phyloP scores from a whole-genome alignment of 352 stramenopile species.

The Pythium pyrilobum region DNA sequence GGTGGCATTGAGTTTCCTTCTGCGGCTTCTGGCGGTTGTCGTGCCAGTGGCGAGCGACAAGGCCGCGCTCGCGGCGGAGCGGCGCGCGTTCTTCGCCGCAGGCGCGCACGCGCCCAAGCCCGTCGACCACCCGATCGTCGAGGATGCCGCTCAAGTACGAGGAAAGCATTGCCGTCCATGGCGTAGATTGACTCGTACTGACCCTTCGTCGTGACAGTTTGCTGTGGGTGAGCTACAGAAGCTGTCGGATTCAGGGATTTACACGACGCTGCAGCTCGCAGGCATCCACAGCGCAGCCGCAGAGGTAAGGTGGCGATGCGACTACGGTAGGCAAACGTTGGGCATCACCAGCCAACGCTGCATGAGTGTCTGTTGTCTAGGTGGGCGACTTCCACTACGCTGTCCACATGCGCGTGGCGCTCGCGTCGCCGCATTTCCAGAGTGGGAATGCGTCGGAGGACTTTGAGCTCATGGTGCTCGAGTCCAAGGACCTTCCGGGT shows the following conservation, averaged over 20 bases:
- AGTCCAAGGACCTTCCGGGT: slow-evolving; percentile 34
- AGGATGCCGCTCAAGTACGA: slow-evolving; percentile 34
- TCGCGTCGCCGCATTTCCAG: slow-evolving; percentile 69
- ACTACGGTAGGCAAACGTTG: not conserved
- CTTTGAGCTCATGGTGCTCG: slow-evolving; percentile 77
- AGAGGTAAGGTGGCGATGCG: slow-evolving; percentile 24
- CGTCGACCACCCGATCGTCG: slow-evolving; percentile 34
- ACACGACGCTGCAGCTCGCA: slow-evolving; percentile 48
- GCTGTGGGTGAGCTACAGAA: slow-evolving; percentile 47
- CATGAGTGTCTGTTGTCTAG: slow-evolving; percentile 14
- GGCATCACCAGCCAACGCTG: not conserved
- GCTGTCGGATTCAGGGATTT: slow-evolving; percentile 71
- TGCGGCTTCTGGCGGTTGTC: too few species aligned
- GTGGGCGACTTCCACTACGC: slow-evolving; percentile 77
- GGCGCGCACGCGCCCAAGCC: slow-evolving; percentile 19
- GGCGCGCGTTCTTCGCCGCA: slow-evolving; percentile 9
- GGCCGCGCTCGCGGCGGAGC: not conserved
- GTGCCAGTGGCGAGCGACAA: too few species aligned
- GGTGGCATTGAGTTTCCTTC: too few species aligned
- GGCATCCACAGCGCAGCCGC: slow-evolving; percentile 48
- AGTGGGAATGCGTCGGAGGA: slow-evolving; percentile 45
- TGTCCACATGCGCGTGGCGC: slow-evolving; percentile 55
- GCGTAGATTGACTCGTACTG: not conserved
- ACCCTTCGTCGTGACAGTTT: slow-evolving; percentile 30
- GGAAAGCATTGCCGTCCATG: not conserved